Evolutionary conservation across 2,329 filamentous ascomycete genomes (phyloP), one percentile per base, ranked within the genome.

Genomic region (Colletotrichum tropicicola): DNA sequence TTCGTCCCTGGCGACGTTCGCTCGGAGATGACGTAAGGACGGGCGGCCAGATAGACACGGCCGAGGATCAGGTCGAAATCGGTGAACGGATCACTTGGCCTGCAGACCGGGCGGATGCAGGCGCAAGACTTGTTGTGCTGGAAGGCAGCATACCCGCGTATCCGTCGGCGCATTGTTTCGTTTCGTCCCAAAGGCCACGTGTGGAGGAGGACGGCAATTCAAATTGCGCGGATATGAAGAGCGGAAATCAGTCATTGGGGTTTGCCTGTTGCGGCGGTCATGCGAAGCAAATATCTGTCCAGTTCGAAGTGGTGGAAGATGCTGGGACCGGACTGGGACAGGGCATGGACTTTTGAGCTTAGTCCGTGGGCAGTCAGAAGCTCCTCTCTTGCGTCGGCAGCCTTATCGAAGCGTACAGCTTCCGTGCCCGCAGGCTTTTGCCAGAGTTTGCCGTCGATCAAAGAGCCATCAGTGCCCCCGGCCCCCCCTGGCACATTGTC

Each of bases 141-240:
- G 27, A 44, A 54, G 25, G 10, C 25, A 25, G 35, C 43, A 28
- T 19, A 37, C 43, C 59, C 43, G 52, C 48, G 44, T 17, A 25
- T n/a, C 49, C 30, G 51, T 55, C 44, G 48, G 57, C 43, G 28
- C 49, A 30, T 39, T 61, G 62, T 65, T 65, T 61, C 49, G 62
- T 65, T 65, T 65, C 62, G 62, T 56, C 62, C 62, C 43, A 56
- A 44, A 13, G 23, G 10, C 44, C 62, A 65, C 62, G 57, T 65
- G 62, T 47, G 43, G 44, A 61, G 17, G 43, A 39, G 35, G n/a
- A 55, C 44, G 57, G 62, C 62, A 41, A 37, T 56, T 30, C 49
- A 44, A 55, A 45, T 41, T 43, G 37, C 25, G 44, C 28, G 23
- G 49, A 56, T 37, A 62, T 6, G 17, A 41, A 15, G 35, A 30